Base-by-base conservation (phyloP, 768 basidiomycete species). In the Candolleomyces efflorescens region DNA sequence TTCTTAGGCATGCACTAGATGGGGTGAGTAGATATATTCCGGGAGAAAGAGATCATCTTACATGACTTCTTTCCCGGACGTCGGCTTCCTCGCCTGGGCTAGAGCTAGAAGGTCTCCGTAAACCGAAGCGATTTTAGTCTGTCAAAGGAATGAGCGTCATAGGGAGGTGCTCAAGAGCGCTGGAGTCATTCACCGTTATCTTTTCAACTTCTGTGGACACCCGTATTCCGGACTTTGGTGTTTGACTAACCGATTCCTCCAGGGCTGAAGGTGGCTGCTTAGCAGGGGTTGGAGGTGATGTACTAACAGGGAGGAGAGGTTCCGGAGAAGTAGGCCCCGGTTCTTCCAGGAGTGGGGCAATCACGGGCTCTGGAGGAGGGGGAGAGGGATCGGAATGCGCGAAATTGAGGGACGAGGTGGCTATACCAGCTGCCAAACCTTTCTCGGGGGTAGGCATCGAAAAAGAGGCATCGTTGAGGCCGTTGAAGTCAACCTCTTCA, bases 111-210 rank as follows among this genome's bases (percentile, higher is more conserved):
- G 23, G 17, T 58, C 57, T 6, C 50, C 38, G 23, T 58, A 58
- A 10, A 84, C 82, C 11, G 74, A 59, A 87, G 88, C 89, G 61
- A 92, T 86, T 65, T 83, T 89, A 24, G 78, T 67, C 90, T 92
- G 61, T 7, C 39, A 53, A 59, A 17, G n/a, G 22, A 54, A 17
- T 47, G 50, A 58, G 49, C 11, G 11, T 45, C n/a, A 48, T 26
- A n/a, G 5, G 3, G 56, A n/a, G 24, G 27, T 49, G 12, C 47
- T 37, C 46, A 15, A 56, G 37, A 51, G 10, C 41, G 41, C 17
- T 55, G 50, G 2, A 32, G 17, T 11, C 4, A 73, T 85, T 60
- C 71, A 85, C 89, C 55, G 80, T 75, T 49, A 89, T 85, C 38
- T 75, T 75, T 62, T 91, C 88, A 22, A 88, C 74, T 58, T 89